Base-by-base conservation (phyloP, 176 grass and related monocot genomes). In the Carex scoparia region DNA sequence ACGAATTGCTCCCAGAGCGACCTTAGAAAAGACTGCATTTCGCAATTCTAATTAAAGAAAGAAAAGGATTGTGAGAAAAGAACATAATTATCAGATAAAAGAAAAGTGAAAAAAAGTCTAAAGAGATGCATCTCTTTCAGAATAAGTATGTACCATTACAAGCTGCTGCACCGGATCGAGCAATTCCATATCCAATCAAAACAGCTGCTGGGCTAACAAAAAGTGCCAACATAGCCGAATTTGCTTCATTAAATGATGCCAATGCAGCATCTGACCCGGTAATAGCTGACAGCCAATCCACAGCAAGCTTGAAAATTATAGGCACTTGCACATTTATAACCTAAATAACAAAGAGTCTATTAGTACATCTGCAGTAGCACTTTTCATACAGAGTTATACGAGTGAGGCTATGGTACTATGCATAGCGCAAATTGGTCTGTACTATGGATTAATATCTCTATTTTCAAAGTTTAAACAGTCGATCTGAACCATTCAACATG, bases 261-360 rank as follows among this genome's bases (percentile, higher is more conserved):
- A 98, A 46, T 83, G 93, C 92, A 68, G 78, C 67, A 82, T 92
- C 88, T 85, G 89, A 86, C 0, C 96, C 93, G 40, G 88, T 88
- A 79, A 93, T 48, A 81, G 91, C 90, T 81, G 96, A 89, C 80
- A 98, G 89, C 96, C 96, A 98, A 87, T 98, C 93, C 32, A 98
- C 74, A 81, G 93, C 96, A 85, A 94, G 88, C 93, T 98, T 98
- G 92, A 98, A 98, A 58, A 98, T 85, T 87, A 98, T 95, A 88
- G 96, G 96, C 48, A 95, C 91, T 94, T 98, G 96, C 82, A 98
- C 96, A 94, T 98, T 98, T 93, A 98, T 98, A 91, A 95, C 95
- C 95, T 98, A 86, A 61, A 80, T 11, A 89, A 78, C 85, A 89
- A 81, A 86, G 64, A 18, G 7, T 71, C 37, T 78, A 40, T 71